These are phyloP conservation scores for Cercospora zeina DNA, from an alignment of 2,329 filamentous ascomycete genomes.

Conservation along the genomic window DNA sequence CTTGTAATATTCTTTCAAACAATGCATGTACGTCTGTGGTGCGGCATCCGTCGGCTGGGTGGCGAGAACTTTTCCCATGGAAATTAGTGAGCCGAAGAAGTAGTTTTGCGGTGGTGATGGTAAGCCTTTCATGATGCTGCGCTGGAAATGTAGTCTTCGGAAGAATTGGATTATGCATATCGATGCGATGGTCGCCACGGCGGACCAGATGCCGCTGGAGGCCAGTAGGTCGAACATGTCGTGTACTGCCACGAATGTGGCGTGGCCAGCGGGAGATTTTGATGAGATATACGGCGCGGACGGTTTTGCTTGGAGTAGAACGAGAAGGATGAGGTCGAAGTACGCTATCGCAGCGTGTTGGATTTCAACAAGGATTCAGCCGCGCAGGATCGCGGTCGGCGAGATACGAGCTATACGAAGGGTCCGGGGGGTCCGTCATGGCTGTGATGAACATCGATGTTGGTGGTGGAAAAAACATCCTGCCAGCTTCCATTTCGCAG, in stretches of 20 bases:
- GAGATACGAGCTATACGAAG: neutral
- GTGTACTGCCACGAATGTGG: neutral
- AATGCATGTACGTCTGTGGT: slow-evolving; percentile 41
- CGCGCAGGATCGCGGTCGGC: neutral
- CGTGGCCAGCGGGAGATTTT: neutral
- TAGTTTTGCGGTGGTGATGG: slow-evolving; percentile 47
- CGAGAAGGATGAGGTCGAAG: neutral
- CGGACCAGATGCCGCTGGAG: slow-evolving; percentile 28
- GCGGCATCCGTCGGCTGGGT: slow-evolving; percentile 42
- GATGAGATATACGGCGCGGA: neutral
- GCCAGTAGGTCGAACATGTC: slow-evolving; percentile 27
- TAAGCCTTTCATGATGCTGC: slow-evolving; percentile 32
- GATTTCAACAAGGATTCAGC: neutral
- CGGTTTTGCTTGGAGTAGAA: neutral
- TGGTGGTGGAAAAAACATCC: too few relatives aligned
- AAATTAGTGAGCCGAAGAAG: slow-evolving; percentile 45
- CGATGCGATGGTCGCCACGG: slow-evolving; percentile 30
- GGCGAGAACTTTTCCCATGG: slow-evolving; percentile 42
- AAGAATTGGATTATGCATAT: slow-evolving; percentile 34
- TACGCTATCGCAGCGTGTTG: neutral
- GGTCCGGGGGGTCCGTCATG: neutral
- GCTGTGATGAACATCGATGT: neutral
- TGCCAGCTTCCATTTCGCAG: too few relatives aligned
- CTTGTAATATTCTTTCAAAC: slow-evolving; percentile 43
- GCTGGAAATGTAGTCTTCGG: slow-evolving; percentile 31